A percentile compares a stretch with the other conserved stretches of the same genome.
phyloP scores from a whole-genome alignment of 345 rosid species.

The Eucalyptus regnans region DNA sequence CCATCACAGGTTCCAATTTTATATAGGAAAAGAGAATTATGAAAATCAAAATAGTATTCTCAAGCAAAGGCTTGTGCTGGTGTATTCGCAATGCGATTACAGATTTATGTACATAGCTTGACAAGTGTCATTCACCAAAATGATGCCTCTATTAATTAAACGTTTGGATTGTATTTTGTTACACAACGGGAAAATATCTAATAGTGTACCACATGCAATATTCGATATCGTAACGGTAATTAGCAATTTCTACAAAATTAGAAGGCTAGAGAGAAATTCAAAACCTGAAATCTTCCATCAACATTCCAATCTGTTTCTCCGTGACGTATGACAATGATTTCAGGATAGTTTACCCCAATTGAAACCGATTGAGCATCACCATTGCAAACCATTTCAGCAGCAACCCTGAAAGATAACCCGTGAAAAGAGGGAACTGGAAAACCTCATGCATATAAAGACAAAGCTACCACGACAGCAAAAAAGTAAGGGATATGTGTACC shows the following conservation, averaged over 20 bases:
- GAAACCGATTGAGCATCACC: conserved; percentile 5
- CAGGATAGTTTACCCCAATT: conserved; percentile 18
- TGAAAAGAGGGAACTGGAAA: background rate
- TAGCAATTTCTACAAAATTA: background rate
- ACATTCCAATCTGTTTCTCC: conserved; percentile 88
- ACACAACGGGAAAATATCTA: background rate
- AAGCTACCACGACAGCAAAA: background rate
- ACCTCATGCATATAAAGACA: background rate
- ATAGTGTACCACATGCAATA: background rate
- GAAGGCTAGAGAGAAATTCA: background rate
- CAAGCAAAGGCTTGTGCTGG: background rate
- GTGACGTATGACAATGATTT: conserved; percentile 71
- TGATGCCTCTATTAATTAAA: background rate
- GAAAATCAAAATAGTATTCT: background rate
- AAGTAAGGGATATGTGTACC: too few relatives aligned
- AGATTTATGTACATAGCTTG: background rate
- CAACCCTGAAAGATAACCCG: background rate
- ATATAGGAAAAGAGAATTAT: background rate
- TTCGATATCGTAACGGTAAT: background rate
- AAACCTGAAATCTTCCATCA: conserved; percentile 65
- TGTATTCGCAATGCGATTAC: background rate
- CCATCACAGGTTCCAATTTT: background rate
- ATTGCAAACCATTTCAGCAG: background rate
- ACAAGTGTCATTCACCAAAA: background rate
- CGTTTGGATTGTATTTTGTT: background rate